A percentile compares a stretch with the other conserved stretches of the same genome.
phyloP scores from a whole-genome alignment of 2,329 filamentous ascomycete genomes.

The Epichloe scottii region DNA sequence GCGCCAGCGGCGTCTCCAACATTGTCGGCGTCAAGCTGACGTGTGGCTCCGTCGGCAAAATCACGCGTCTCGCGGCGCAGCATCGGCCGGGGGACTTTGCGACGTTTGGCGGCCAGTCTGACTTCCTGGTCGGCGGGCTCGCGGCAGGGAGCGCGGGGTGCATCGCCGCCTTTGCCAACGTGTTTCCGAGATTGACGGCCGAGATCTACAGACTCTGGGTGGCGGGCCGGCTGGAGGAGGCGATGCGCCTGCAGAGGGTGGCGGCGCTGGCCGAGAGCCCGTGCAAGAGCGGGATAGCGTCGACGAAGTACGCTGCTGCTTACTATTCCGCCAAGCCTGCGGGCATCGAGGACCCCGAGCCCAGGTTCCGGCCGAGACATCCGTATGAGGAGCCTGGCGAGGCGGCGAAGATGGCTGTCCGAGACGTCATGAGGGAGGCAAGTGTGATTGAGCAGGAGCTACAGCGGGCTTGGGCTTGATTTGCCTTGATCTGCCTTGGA shows the following conservation, averaged over 20 bases:
- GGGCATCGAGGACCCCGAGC: slow-evolving; percentile 7
- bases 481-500: neutral
- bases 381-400: slow-evolving; percentile 7
- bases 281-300: slow-evolving; percentile 8
- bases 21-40: slow-evolving; percentile 62
- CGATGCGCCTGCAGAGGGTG: slow-evolving; percentile 4
- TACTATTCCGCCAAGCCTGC: slow-evolving; percentile 6
- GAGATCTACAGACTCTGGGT: slow-evolving; percentile 6
- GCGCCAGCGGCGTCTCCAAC: slow-evolving; percentile 27
- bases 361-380: slow-evolving; percentile 7
- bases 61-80: slow-evolving; percentile 43
- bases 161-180: slow-evolving; percentile 50
- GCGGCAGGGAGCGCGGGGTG: slow-evolving; percentile 45
- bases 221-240: slow-evolving; percentile 1
- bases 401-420: neutral
- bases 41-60: slow-evolving; percentile 62
- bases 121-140: slow-evolving; percentile 53
- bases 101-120: slow-evolving; percentile 59
- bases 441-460: slow-evolving; percentile 2
- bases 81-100: slow-evolving; percentile 46
- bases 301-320: slow-evolving; percentile 6
- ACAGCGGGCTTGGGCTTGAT: neutral
- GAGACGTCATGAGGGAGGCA: slow-evolving; percentile 3
- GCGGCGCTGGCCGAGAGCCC: slow-evolving; percentile 9
- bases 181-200: slow-evolving; percentile 42